Evolutionary conservation across 805 yeast species (phyloP).

Genomic region (Tetrapisispora nanseiensis): DNA sequence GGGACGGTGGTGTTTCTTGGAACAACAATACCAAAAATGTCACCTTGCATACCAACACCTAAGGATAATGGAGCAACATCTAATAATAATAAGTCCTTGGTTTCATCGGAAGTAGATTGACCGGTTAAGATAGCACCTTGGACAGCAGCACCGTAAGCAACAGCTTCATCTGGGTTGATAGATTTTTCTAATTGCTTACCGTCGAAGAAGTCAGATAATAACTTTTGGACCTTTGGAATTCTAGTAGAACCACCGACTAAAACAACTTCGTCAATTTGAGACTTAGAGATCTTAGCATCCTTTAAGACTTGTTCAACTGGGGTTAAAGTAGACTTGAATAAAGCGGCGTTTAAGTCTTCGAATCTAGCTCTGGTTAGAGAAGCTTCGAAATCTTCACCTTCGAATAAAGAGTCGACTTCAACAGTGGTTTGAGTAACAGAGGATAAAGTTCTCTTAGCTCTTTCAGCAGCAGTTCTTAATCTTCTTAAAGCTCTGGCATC

Average conservation of each 20-base stretch:
- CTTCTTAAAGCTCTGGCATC: constrained; percentile 90
- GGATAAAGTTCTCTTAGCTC: constrained; percentile 52
- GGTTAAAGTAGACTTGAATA: constrained; percentile 86
- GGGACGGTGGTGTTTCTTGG: constrained; percentile 99
- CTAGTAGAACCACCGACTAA: constrained; percentile 98
- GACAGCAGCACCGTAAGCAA: constrained; percentile 2
- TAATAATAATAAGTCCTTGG: constrained; percentile 1
- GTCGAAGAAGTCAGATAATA: constrained; percentile 88
- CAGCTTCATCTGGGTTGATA: constrained; percentile 2
- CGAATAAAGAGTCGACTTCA: constrained; percentile 89
- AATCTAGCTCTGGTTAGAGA: constrained; percentile 1
- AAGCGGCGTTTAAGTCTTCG: constrained; percentile 55
- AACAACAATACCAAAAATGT: constrained; percentile 95
- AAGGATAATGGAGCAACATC: constrained; percentile 3
- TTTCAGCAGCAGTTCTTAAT: neutral
- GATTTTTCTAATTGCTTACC: constrained; percentile 54
- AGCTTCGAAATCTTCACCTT: constrained; percentile 82
- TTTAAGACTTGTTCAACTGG: constrained; percentile 92
- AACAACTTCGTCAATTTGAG: constrained; percentile 86
- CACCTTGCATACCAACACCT: constrained; percentile 56
- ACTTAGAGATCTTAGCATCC: constrained; percentile 79
- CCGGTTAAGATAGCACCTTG: constrained; percentile 2
- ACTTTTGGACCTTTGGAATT: constrained; percentile 31
- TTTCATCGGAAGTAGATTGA: constrained; percentile 2
- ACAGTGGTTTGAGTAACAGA: constrained; percentile 92